Conservation (phyloP, 331 rosid species). For the Rhamnella rubrinervis region DNA sequence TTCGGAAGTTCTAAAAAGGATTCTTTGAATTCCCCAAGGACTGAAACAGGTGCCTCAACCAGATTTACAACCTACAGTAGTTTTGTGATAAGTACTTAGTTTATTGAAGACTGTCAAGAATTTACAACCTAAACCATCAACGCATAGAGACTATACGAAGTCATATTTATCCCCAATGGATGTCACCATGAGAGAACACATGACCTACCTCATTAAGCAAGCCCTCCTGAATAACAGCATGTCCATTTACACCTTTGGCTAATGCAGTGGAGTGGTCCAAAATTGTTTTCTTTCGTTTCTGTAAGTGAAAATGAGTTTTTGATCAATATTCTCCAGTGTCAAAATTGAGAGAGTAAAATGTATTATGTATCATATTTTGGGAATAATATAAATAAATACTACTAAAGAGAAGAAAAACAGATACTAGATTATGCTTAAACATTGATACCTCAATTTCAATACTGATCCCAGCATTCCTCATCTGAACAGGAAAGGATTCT, state of each 20-base stretch:
- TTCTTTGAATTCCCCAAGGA: slow-evolving; percentile 79
- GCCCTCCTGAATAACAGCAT: slow-evolving; percentile 54
- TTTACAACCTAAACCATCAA: not conserved
- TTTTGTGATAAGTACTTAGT: not conserved
- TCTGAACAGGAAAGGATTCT: slow-evolving; percentile 62
- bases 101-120: slow-evolving; percentile 19
- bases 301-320: slow-evolving; percentile 14
- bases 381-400: not conserved
- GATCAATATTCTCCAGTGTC: not conserved
- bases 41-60: slow-evolving; percentile 88
- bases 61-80: slow-evolving; percentile 79
- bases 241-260: slow-evolving; percentile 74
- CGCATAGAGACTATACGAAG: not conserved
- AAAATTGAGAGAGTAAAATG: not conserved
- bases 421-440: not conserved
- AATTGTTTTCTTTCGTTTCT: slow-evolving; percentile 71
- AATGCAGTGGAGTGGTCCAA: slow-evolving; percentile 58
- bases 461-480: slow-evolving; percentile 55
- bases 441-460: slow-evolving; percentile 64
- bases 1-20: slow-evolving; percentile 91
- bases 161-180: slow-evolving; percentile 7
- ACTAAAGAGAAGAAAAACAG: not conserved
- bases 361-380: not conserved
- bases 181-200: slow-evolving; percentile 20
- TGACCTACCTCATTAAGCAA: slow-evolving; percentile 77